Evolutionary conservation across 768 basidiomycete species (phyloP), one percentile per base, ranked within the genome.

Genomic region (Russula brevipes): DNA sequence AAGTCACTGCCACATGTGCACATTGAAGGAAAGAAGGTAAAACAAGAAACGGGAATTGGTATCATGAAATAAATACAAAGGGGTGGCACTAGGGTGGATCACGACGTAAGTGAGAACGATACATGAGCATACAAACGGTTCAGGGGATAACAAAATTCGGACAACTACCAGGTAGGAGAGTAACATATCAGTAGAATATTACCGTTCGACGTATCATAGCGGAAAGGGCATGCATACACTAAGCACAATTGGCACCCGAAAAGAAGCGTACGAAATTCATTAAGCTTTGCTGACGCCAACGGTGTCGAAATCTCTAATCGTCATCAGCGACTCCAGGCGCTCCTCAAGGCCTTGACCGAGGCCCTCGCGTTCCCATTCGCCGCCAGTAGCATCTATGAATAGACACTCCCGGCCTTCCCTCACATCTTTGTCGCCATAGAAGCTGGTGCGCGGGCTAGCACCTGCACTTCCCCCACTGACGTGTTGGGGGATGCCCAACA

Each of bases 321-420:
- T 14, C 76, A 80, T 79, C 66, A 84, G 70, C 36, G 77, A 79
- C 69, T 94, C 92, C 57, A 95, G 72, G 60, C 92, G 76, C 76
- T 94, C 92, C 73, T 90, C 93, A 54, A 95, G 73, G 0, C 93
- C 92, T 63, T 76, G 82, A 0, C 93, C 92, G 31, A 95, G 72
- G 0, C 92, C 92, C 68, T 91, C 89, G 2, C 91, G 76, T 66
- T 91, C 88, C 91, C 91, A 95, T 74, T 94, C 93, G 0, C 91
- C 90, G 9, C 90, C 89, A 1, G 82, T 75, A 50, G 87, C 87
- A 68, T 86, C 86, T 52, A 84, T 68, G 66, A 85, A 65, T 47
- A 69, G n/a, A 33, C 64, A 31, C 14, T 65, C 64, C 8, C 64
- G 58, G 12, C 66, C 62, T 55, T 68, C 60, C 45, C 67, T 42